Conservation (phyloP, 441 rosid genomes). For the Brassica balearica region DNA sequence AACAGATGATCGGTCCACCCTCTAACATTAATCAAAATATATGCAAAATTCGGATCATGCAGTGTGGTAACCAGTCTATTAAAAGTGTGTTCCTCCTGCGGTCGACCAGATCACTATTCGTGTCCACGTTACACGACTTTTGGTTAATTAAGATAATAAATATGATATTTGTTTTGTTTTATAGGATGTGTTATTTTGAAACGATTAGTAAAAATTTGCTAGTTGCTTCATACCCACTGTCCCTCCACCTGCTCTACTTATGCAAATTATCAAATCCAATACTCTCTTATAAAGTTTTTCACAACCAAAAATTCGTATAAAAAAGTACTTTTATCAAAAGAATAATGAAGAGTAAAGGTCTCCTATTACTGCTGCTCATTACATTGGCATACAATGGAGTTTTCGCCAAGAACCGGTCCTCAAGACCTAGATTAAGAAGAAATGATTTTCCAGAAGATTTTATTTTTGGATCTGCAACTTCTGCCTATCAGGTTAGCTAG, state of each 20-base stretch:
- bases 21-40: too few relatives aligned
- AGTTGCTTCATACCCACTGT: neutral
- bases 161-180: too few relatives aligned
- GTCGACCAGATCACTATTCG: too few relatives aligned
- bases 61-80: too few relatives aligned
- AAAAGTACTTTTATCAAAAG: neutral
- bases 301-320: neutral
- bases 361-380: slow-evolving; percentile 13
- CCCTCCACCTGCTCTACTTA: neutral
- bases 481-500: slow-evolving; percentile 44
- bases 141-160: too few relatives aligned
- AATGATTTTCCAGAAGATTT: slow-evolving; percentile 42
- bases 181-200: too few relatives aligned
- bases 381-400: slow-evolving; percentile 32
- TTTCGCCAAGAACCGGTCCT: slow-evolving; percentile 21
- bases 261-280: neutral
- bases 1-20: too few relatives aligned
- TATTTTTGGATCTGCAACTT: slow-evolving; percentile 46
- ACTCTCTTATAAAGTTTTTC: neutral
- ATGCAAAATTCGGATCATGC: too few relatives aligned
- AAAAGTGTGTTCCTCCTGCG: too few relatives aligned
- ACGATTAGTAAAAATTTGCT: neutral
- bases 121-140: too few relatives aligned
- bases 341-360: slow-evolving; percentile 24
- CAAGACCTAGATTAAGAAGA: slow-evolving; percentile 39